Evolutionary conservation across 2,329 filamentous ascomycete genomes (phyloP).

Genomic region (Zelopaecilomyces penicillatus): DNA sequence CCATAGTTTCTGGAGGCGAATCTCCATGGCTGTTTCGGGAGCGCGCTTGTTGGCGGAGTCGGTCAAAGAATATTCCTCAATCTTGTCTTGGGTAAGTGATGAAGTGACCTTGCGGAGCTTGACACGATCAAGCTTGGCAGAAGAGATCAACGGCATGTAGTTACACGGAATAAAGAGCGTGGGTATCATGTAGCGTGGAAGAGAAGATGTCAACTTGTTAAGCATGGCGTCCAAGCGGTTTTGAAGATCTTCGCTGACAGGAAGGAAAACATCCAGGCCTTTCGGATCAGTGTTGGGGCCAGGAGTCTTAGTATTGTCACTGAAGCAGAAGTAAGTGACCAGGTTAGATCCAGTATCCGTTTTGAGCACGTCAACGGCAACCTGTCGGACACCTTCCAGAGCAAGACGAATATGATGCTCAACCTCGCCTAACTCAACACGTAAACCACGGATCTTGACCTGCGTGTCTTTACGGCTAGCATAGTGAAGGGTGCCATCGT

Average conservation of each 20-base stretch:
- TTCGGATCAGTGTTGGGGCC: background rate
- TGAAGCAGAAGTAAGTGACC: constrained; percentile 4
- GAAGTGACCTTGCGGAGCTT: constrained; percentile 1
- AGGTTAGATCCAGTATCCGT: background rate
- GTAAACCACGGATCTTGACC: constrained; percentile 45
- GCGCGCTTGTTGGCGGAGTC: constrained; percentile 4
- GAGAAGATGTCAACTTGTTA: too few relatives aligned
- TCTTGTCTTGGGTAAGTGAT: background rate
- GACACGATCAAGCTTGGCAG: too few relatives aligned
- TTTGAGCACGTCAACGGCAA: background rate
- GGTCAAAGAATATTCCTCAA: constrained; percentile 1
- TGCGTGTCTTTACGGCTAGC: too few relatives aligned
- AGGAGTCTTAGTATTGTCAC: background rate
- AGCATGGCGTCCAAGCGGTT: too few relatives aligned
- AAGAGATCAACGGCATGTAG: too few relatives aligned
- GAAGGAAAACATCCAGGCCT: too few relatives aligned
- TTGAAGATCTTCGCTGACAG: too few relatives aligned
- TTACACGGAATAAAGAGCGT: background rate
- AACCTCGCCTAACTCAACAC: constrained; percentile 21
- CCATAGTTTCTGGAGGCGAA: constrained; percentile 12
- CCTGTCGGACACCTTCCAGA: background rate
- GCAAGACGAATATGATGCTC: constrained; percentile 5
- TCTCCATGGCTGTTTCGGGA: constrained; percentile 9
- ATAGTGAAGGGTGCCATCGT: constrained; percentile 26
- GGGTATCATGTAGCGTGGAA: background rate